These are phyloP conservation scores for Tetradesmus obliquus DNA, from an alignment of 139 green algal species.

Conservation along the genomic window DNA sequence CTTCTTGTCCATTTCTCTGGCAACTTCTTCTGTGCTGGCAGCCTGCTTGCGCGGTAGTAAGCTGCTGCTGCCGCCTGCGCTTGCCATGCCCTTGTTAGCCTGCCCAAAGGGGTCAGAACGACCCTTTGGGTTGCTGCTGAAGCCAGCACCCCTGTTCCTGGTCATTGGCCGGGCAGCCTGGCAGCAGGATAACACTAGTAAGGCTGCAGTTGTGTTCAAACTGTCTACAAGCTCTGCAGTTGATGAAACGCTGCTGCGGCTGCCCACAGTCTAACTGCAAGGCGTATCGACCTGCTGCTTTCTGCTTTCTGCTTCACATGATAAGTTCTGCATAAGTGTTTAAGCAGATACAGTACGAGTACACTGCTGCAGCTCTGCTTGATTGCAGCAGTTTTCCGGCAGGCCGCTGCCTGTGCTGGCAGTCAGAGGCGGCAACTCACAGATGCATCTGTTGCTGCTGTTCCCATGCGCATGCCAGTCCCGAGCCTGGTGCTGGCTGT, in stretches of 20 bases:
- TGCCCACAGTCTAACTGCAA: too few relatives aligned
- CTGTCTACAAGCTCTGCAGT: not conserved
- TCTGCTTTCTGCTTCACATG: too few relatives aligned
- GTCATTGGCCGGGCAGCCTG: conserved; percentile 80
- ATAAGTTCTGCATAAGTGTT: too few relatives aligned
- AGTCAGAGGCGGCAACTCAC: not conserved
- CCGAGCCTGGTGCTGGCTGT: conserved; percentile 37
- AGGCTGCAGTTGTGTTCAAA: not conserved
- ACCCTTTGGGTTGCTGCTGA: conserved; percentile 62
- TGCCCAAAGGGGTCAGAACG: conserved; percentile 75
- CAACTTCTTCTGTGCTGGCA: conserved; percentile 63
- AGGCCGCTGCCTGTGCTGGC: not conserved
- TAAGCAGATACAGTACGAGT: too few relatives aligned
- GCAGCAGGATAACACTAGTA: not conserved
- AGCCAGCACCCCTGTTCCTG: conserved; percentile 77
- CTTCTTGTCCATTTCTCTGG: conserved; percentile 75
- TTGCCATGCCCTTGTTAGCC: not conserved
- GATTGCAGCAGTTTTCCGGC: too few relatives aligned
- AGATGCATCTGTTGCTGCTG: conserved; percentile 36
- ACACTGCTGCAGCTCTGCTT: too few relatives aligned
- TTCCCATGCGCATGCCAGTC: conserved; percentile 51
- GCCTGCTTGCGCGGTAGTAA: conserved; percentile 63
- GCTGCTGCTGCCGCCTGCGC: conserved; percentile 4
- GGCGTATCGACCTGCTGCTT: too few relatives aligned
- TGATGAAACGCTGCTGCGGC: too few relatives aligned